phyloP scores from a whole-genome alignment of 495 filamentous ascomycete species.

The Daldinia caldariorum region DNA sequence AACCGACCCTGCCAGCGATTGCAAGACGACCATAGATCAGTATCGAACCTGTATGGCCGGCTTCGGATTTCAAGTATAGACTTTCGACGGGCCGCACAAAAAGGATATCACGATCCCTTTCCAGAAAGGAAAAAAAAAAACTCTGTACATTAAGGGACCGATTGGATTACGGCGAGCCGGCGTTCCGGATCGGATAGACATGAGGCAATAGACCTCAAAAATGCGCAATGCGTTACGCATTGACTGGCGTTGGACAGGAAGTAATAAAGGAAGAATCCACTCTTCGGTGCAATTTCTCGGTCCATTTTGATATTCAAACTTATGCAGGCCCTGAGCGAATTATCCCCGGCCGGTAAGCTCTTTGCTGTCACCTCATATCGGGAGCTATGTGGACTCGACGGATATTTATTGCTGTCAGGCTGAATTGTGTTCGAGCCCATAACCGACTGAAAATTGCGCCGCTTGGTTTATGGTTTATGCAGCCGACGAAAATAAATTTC shows the following conservation, averaged over 20 bases:
- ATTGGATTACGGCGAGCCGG: slow-evolving; percentile 27
- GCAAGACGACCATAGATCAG: slow-evolving; percentile 78
- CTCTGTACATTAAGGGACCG: slow-evolving; percentile 35
- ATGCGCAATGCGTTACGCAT: slow-evolving; percentile 23
- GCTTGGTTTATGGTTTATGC: slow-evolving; percentile 34
- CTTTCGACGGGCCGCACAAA: not conserved
- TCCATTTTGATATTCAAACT: slow-evolving; percentile 23
- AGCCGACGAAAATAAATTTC: slow-evolving; percentile 23
- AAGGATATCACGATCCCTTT: not conserved
- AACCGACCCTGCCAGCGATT: slow-evolving; percentile 80
- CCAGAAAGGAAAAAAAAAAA: not conserved
- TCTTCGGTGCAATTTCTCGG: slow-evolving; percentile 41
- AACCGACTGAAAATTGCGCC: slow-evolving; percentile 26
- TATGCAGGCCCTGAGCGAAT: slow-evolving; percentile 27
- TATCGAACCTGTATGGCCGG: slow-evolving; percentile 94
- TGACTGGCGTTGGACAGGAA: slow-evolving; percentile 27
- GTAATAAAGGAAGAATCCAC: slow-evolving; percentile 38
- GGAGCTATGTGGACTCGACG: slow-evolving; percentile 23
- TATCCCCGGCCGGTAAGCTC: slow-evolving; percentile 9
- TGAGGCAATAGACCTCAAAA: slow-evolving; percentile 23
- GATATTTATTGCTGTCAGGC: slow-evolving; percentile 37
- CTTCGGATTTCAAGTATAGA: slow-evolving; percentile 84
- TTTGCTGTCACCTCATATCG: not conserved
- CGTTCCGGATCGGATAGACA: slow-evolving; percentile 41
- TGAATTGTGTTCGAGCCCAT: slow-evolving; percentile 35